These are phyloP conservation scores for Delonix regia DNA, from an alignment of 306 rosid species.

Conservation along the genomic window DNA sequence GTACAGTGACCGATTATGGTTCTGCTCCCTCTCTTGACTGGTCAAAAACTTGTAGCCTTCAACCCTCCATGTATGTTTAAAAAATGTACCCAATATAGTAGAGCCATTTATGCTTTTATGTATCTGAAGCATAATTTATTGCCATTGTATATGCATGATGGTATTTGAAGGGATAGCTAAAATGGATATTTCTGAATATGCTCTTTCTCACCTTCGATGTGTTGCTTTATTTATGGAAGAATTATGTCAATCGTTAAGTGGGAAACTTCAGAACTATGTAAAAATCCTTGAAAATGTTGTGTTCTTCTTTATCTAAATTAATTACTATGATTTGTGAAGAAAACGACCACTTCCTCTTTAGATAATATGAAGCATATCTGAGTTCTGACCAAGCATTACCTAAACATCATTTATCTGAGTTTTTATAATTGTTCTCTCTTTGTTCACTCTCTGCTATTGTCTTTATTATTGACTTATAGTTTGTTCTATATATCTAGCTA, in stretches of 20 bases:
- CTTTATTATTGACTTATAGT: not conserved
- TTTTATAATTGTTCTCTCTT: not conserved
- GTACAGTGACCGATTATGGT: not conserved
- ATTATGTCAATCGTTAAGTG: slow-evolving; percentile 1
- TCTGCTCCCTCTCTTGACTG: not conserved
- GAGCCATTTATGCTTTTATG: too few species aligned
- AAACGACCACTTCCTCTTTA: not conserved
- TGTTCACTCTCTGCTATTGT: not conserved
- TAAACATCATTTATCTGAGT: not conserved
- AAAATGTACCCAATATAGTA: not conserved
- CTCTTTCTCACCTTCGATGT: too few species aligned
- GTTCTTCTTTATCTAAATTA: not conserved
- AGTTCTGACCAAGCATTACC: not conserved
- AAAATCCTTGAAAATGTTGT: not conserved
- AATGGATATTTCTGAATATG: too few species aligned
- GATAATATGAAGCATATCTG: not conserved
- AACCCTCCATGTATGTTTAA: not conserved
- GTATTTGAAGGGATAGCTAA: not conserved
- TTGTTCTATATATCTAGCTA: not conserved
- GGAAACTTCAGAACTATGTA: not conserved
- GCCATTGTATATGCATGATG: not conserved
- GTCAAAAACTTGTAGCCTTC: not conserved
- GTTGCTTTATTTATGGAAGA: not conserved
- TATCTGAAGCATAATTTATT: not conserved
- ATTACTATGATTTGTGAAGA: not conserved